Base-by-base conservation (phyloP, 1,284 basidiomycete species). In the Apiotrichum akiyoshidainum region DNA sequence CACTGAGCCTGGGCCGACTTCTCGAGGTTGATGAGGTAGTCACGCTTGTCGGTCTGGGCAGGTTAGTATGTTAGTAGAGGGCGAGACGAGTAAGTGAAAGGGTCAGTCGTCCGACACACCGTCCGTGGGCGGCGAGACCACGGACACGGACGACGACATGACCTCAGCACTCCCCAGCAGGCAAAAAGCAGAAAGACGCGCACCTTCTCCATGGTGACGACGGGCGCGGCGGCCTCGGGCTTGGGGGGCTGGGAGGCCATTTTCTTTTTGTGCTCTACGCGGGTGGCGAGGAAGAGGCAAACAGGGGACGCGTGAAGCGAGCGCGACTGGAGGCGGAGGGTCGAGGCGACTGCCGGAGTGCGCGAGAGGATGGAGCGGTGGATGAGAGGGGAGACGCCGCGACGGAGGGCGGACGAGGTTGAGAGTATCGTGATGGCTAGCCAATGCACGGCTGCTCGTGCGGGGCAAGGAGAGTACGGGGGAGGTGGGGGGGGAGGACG, bases 1-100 rank as follows among this genome's bases (percentile, higher is more conserved):
- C 95, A 97, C 69, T 83, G 81, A 61, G 83, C 76, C 78, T 97
- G 94, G 68, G 91, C 92, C 75, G 86, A 83, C 71, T 86, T 85
- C 79, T 98, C 94, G 59, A 98, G 81, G 46, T 83, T 82, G 71
- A 85, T 88, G 55, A 98, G 81, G 70, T 87, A 83, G 80, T 98
- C 95, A 73, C 94, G 86, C 79, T 98, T 98, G 69, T 85, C 87
- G 35, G 95, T 98, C 89, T 93, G 74, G 48, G 35, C 12, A 22
- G 1, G 53, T 70, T 51, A 71, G 69, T 26, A 3, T 51, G 33
- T 37, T 37, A 16, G 37, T 37, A 37, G 12, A 13, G 37, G 11
- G 3, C 37, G 37, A 37, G 37, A 16, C 11, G 37, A 37, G 37
- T 31, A 31, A 31, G 21, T 5, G 22, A 5, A 21, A 26, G 5